These are phyloP conservation scores for Lactarius trivialis DNA, from an alignment of 768 basidiomycete genomes.

Conservation along the genomic window DNA sequence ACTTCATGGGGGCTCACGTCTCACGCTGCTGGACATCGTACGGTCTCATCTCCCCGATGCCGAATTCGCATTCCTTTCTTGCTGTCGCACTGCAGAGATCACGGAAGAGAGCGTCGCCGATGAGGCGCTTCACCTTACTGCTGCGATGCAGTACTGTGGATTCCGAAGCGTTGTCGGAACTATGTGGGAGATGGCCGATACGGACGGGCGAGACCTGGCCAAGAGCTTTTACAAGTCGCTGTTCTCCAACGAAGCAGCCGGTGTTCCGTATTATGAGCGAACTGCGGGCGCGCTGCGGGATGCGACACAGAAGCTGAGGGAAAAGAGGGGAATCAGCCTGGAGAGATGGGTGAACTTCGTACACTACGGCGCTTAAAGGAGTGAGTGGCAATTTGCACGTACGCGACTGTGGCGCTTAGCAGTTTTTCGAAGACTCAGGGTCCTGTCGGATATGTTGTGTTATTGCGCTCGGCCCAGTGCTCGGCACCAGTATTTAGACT, in stretches of 20 bases:
- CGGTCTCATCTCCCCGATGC: neutral
- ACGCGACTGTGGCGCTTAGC: too few species aligned
- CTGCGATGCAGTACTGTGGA: neutral
- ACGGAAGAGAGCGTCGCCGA: neutral
- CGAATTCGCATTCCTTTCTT: neutral
- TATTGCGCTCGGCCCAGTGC: too few species aligned
- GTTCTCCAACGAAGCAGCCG: neutral
- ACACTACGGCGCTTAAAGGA: too few species aligned
- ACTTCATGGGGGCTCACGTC: neutral
- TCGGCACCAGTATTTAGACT: too few species aligned
- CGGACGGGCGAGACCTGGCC: neutral
- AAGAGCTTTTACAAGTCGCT: slow-evolving; percentile 3
- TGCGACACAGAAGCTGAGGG: too few species aligned
- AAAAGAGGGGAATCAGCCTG: too few species aligned
- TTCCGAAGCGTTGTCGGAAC: neutral
- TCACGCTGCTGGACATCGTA: slow-evolving; percentile 1
- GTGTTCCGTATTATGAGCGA: too few species aligned
- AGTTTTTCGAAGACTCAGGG: too few species aligned
- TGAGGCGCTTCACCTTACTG: neutral
- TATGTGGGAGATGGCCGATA: neutral
- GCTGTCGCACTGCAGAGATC: neutral
- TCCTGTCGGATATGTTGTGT: too few species aligned
- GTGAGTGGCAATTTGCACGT: too few species aligned
- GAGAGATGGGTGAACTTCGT: too few species aligned
- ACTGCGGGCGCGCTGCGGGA: too few species aligned